These are phyloP conservation scores for Lentinula novae-zelandiae DNA, from an alignment of 1,284 basidiomycete genomes.

Conservation along the genomic window DNA sequence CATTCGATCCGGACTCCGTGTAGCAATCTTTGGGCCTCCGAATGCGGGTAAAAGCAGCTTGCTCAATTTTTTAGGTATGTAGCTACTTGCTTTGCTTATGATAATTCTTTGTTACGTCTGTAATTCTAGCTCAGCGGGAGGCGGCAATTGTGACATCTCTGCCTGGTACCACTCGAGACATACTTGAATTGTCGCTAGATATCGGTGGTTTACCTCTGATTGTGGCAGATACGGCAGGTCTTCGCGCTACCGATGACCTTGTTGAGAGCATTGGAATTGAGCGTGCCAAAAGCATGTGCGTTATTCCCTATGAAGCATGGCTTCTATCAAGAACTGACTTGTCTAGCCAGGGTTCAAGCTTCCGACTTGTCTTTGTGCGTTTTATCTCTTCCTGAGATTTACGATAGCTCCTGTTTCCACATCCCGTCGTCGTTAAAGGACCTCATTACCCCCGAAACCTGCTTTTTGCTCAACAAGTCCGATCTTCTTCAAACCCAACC, in stretches of 20 bases:
- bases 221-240: slow-evolving; percentile 81
- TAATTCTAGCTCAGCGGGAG: slow-evolving; percentile 65
- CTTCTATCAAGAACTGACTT: background rate
- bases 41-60: slow-evolving; percentile 88
- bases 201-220: slow-evolving; percentile 82
- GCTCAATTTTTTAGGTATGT: slow-evolving; percentile 76
- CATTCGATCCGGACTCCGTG: slow-evolving; percentile 72
- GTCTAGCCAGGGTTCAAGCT: slow-evolving; percentile 45
- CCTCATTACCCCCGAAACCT: slow-evolving; percentile 51
- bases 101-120: background rate
- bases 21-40: slow-evolving; percentile 87
- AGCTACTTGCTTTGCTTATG: background rate
- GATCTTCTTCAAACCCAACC: slow-evolving; percentile 42
- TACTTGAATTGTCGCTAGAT: slow-evolving; percentile 80
- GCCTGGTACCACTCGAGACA: slow-evolving; percentile 86
- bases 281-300: slow-evolving; percentile 64
- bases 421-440: slow-evolving; percentile 45
- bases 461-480: slow-evolving; percentile 72
- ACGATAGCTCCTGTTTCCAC: slow-evolving; percentile 23
- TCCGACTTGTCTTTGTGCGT: slow-evolving; percentile 79
- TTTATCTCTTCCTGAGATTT: slow-evolving; percentile 58
- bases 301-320: slow-evolving; percentile 11
- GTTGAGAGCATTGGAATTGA: slow-evolving; percentile 84
- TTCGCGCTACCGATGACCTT: slow-evolving; percentile 66
- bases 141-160: slow-evolving; percentile 86